A percentile compares a stretch with the other conserved stretches of the same genome.
Conservation (phyloP, 2,329 filamentous ascomycete genomes). For the Truncatella angustata region DNA sequence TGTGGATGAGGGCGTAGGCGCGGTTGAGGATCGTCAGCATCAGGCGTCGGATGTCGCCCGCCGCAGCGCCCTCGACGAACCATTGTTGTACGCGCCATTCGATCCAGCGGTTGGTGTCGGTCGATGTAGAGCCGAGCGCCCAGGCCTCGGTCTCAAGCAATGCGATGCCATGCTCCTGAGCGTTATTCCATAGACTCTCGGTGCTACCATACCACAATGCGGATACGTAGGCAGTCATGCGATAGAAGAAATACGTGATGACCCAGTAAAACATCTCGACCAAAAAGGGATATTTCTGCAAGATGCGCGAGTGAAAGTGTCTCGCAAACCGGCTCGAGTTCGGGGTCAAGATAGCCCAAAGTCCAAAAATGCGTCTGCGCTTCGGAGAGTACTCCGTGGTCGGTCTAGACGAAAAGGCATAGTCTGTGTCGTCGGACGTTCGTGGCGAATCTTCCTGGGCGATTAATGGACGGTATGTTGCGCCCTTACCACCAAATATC, state of each 20-base stretch:
- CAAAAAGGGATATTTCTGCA: constrained; percentile 65
- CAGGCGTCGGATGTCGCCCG: constrained; percentile 29
- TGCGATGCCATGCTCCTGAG: constrained; percentile 38
- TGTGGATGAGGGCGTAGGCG: constrained; percentile 48
- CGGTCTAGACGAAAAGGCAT: constrained; percentile 5
- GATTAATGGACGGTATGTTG: constrained; percentile 19
- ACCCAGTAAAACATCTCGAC: constrained; percentile 76
- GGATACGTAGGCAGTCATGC: constrained; percentile 52
- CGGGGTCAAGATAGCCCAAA: constrained; percentile 40
- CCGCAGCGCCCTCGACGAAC: constrained; percentile 32
- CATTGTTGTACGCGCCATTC: constrained; percentile 35
- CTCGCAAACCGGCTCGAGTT: constrained; percentile 58
- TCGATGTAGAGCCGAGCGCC: constrained; percentile 20
- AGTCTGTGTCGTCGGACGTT: constrained; percentile 15
- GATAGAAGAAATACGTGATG: constrained; percentile 64
- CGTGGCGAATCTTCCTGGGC: constrained; percentile 17
- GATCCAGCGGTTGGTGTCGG: constrained; percentile 32
- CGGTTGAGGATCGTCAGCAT: constrained; percentile 45
- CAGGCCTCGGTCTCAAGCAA: constrained; percentile 33
- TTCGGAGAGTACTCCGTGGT: constrained; percentile 24
- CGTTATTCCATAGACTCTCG: constrained; percentile 41
- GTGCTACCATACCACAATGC: constrained; percentile 50
- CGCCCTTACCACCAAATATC: constrained; percentile 21
- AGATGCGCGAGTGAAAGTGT: constrained; percentile 56
- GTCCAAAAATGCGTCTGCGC: constrained; percentile 26